A percentile compares a stretch with the other conserved stretches of the same genome.
Evolutionary conservation across 495 filamentous ascomycete species (phyloP).

Genomic region (Penicillium odoratum): DNA sequence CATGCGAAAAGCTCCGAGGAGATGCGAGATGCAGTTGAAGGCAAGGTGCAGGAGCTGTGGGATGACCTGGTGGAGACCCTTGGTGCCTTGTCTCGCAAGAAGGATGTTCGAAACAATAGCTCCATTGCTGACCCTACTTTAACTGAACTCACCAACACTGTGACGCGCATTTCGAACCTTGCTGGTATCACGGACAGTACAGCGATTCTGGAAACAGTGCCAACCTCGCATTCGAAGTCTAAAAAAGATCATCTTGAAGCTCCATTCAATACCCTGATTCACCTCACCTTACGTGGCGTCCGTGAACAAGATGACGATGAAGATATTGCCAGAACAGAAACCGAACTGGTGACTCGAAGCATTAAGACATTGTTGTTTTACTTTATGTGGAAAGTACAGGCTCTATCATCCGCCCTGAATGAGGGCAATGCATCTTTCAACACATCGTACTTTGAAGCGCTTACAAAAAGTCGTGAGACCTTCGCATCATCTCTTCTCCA

Average conservation of each 20-base stretch:
- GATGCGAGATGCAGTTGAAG: constrained; percentile 78
- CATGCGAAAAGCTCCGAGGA: constrained; percentile 86
- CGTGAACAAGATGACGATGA: constrained; percentile 58
- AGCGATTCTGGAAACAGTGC: constrained; percentile 64
- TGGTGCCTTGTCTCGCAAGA: constrained; percentile 62
- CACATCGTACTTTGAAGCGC: constrained; percentile 48
- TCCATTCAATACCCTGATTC: constrained; percentile 68
- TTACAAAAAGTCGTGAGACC: constrained; percentile 44
- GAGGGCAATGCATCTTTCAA: constrained; percentile 49
- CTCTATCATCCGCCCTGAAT: constrained; percentile 37
- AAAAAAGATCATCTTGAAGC: constrained; percentile 44
- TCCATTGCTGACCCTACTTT: constrained; percentile 62
- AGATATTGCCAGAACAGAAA: constrained; percentile 66
- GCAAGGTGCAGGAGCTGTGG: constrained; percentile 79
- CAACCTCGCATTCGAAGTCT: constrained; percentile 45
- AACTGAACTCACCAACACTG: constrained; percentile 69
- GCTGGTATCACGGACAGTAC: constrained; percentile 76
- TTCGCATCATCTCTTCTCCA: constrained; percentile 62
- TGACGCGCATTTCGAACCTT: constrained; percentile 82
- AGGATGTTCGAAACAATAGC: constrained; percentile 61
- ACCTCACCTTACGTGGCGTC: constrained; percentile 64
- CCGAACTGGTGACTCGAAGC: constrained; percentile 70
- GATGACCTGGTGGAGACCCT: constrained; percentile 75
- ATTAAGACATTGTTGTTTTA: constrained; percentile 78
- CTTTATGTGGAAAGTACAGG: constrained; percentile 89